Evolutionary conservation across 768 basidiomycete species (phyloP), one percentile per base, ranked within the genome.

Genomic region (Naganishia friedmannii): DNA sequence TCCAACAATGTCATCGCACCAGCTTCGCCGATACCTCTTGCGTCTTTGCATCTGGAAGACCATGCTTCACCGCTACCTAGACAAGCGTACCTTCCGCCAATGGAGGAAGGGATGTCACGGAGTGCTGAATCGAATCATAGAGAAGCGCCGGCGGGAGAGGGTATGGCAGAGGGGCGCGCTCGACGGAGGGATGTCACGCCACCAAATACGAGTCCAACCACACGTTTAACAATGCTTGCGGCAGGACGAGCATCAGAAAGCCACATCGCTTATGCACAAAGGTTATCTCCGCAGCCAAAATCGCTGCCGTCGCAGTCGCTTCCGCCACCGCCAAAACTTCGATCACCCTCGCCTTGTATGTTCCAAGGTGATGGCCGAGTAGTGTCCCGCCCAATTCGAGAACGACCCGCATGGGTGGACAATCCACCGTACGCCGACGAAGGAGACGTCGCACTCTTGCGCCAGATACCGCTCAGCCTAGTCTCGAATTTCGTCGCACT

Each of bases 321-420:
- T 23, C 48, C 48, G 12, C 48, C 48, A n/a, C 19, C 19, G n/a
- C 48, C 23, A 21, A n/a, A 51, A 12, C 23, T 10, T 2, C 60
- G 39, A 0, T 63, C 60, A 17, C 39, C 37, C 8, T 63, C 60
- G 7, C 60, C 60, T n/a, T n/a, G 42, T 19, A 37, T 23, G 48
- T 51, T 51, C 19, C 28, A 63, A 26, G 60, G 60, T 3, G 39
- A 63, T 45, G 23, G 39, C 21, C 12, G 42, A 1, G 42, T 23
- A 5, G 42, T 45, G 2, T 9, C 15, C 2, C 23, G 39, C 6
- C 23, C 37, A 29, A 26, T 29, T 3, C 19, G 7, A 1, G 60
- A 63, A 45, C 60, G 60, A 23, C 60, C 60, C 7, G 23, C 21
- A 42, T 63, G 60, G 42, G 23, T 63, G 23, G 60, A 63, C 39